Evolutionary conservation across 2,329 filamentous ascomycete genomes (phyloP), one percentile per base, ranked within the genome.

Genomic region (Penicillium sp.): DNA sequence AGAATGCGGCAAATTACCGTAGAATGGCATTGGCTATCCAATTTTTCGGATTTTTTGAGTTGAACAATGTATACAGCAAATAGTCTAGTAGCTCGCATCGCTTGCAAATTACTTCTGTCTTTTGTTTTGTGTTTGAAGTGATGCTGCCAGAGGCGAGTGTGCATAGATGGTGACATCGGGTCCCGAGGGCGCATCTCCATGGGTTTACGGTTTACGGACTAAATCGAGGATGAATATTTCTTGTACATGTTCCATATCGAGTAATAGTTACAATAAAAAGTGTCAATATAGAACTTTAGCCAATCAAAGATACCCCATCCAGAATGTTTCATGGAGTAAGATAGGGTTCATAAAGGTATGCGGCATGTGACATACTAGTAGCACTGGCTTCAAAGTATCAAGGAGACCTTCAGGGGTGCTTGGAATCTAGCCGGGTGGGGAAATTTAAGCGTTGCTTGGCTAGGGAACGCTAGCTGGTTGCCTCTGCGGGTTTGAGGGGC

Each of bases 1-100:
- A 53, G 51, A 55, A 59, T 59, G 57, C 42, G n/a, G 13, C 8
- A 10, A 8, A 45, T 45, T 12, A 49, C 44, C 10, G 12, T 13
- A 19, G 24, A 28, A 34, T 31, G 4, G 9, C 24, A 34, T 34
- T 22, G 15, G 15, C 5, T 17, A 17, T 40, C 12, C 4, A 4
- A 15, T 13, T 31, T 22, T 35, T 3, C 12, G 7, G 4, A 15
- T 15, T 9, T 6, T 13, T 29, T 2, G 19, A 28, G 5, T 45
- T 22, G 17, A 12, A 6, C 12, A 22, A 22, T 2, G 8, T 15
- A 17, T 15, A 21, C 1, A 7, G 7, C n/a, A 10, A 28, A 19
- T 35, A 7, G 10, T 24, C 7, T 10, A 4, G 10, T 15, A 38
- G 24, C 12, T 38, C n/a, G 12, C 3, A 32, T 31, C 29, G 17